Evolutionary conservation across 768 basidiomycete species (phyloP), one percentile per base, ranked within the genome.

Genomic region (Tephrocybe sp.): DNA sequence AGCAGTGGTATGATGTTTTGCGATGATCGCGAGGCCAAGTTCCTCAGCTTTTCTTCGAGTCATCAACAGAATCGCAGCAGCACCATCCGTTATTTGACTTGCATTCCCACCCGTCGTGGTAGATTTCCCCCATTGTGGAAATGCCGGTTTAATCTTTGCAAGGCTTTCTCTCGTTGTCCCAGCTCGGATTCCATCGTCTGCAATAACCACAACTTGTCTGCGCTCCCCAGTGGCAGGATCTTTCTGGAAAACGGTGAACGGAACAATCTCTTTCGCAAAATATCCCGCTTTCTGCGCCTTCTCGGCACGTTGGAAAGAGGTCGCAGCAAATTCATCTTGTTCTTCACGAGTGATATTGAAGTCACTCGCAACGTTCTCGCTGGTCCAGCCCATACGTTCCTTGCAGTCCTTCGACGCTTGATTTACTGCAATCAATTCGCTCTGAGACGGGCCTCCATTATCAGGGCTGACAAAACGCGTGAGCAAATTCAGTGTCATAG

Each of bases 311-410:
- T 86, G 85, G 65, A 86, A 91, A 0, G 91, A 93, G 40, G 69
- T 61, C 1, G 89, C 86, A 1, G 90, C 85, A 60, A 82, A 85
- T 32, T 72, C 73, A 62, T 93, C 90, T 75, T 90, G 89, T 50
- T 85, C 80, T 45, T 87, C 81, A 32, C 90, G 77, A 42, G 85
- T 77, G 51, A 93, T 71, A 51, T 79, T 67, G 66, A 82, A 92
- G 38, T 92, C 87, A 30, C 69, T 67, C 0, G 90, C 90, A 30
- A 93, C 87, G 55, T 91, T 93, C 68, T 93, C 90, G 57, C 84
- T 85, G 5, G 90, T 91, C 91, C 91, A 92, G 6, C 90, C 90
- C 91, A 92, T 93, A 30, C 86, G 87, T 62, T 82, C 71, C 17
- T 72, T 62, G 53, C 84, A 84, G 56, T 88, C 87, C 22, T 66